Evolutionary conservation across 345 rosid genomes (phyloP), one percentile per base, ranked within the genome.

Genomic region (Lumnitzera littorea): DNA sequence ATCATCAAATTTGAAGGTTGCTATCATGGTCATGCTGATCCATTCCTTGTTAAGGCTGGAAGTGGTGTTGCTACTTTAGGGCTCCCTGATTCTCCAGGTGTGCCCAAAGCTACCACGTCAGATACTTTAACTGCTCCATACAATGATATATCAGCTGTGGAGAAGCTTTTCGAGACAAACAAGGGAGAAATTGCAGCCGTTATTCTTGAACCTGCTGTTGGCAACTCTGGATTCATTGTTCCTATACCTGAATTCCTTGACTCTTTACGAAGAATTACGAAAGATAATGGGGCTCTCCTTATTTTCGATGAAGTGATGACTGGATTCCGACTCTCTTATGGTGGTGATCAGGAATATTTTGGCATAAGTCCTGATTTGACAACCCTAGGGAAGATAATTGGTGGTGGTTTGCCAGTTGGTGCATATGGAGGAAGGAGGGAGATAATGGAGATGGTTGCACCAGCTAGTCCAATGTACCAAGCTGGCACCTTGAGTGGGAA

Each of bases 401-500:
- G 91, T 11, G 95, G 99, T 4, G 97, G 97, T 66, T 80, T 88
- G 48, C 95, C 95, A 0, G 95, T 94, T 23, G 97, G 97, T 65
- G 99, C 97, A 5, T 94, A 86, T 48, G 97, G 97, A 73, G 99
- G 97, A 53, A 84, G 91, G 70, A 79, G 81, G 62, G 99, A 94
- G 23, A 86, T 94, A 15, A 88, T 90, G 96, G 89, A 90, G 76
- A 83, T 88, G 97, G 97, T 91, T 69, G 97, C 99, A 46, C 96
- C 99, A 0, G 97, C 97, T 23, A 96, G 99, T 70, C 96, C 97
- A 4, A 86, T 94, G 96, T 94, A 94, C 78, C 95, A 94, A 70
- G 99, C 95, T 2, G 95, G 99, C 53, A 90, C 99, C 53, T 82
- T 88, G 74, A 90, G 99, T 55, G 96, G 99, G 66, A 90, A 94